Evolutionary conservation across 2,329 filamentous ascomycete species (phyloP).

Genomic region (Neurospora crassa): DNA sequence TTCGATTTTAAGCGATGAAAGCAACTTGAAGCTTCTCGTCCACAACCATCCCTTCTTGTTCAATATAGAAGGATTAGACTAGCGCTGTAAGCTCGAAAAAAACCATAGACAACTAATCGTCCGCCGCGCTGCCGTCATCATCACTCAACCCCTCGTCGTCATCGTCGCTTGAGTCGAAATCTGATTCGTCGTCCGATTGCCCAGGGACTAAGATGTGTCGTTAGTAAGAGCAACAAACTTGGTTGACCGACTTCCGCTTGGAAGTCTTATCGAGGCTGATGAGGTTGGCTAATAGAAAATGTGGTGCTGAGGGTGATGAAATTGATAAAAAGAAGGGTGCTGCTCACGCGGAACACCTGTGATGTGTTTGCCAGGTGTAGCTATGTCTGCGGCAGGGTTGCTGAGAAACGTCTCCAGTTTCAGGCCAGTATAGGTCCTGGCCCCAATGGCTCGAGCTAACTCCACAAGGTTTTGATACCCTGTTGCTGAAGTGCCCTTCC

Average conservation of each 20-base stretch:
- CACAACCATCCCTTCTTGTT: not conserved
- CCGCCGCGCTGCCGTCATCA: not conserved
- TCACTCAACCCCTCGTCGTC: not conserved
- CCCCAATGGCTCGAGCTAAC: not conserved
- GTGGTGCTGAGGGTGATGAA: not conserved
- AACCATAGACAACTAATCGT: not conserved
- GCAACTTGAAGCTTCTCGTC: not conserved
- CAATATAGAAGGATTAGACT: not conserved
- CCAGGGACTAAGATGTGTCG: not conserved
- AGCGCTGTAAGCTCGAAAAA: not conserved
- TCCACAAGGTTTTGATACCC: not conserved
- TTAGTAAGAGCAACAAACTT: not conserved
- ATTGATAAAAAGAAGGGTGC: not conserved
- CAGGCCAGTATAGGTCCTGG: not conserved
- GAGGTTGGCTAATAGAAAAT: not conserved
- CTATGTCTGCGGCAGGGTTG: not conserved
- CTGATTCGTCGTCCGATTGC: not conserved
- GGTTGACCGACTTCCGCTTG: not conserved
- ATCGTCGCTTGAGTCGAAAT: not conserved
- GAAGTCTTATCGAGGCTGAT: not conserved
- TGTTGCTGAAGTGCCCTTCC: not conserved
- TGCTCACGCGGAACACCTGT: not conserved
- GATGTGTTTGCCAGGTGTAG: not conserved
- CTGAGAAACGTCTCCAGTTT: not conserved
- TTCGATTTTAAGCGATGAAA: not conserved